A percentile compares a stretch with the other conserved stretches of the same genome.
Evolutionary conservation across 2,329 filamentous ascomycete genomes (phyloP).

Genomic region (Cordyceps sp.): DNA sequence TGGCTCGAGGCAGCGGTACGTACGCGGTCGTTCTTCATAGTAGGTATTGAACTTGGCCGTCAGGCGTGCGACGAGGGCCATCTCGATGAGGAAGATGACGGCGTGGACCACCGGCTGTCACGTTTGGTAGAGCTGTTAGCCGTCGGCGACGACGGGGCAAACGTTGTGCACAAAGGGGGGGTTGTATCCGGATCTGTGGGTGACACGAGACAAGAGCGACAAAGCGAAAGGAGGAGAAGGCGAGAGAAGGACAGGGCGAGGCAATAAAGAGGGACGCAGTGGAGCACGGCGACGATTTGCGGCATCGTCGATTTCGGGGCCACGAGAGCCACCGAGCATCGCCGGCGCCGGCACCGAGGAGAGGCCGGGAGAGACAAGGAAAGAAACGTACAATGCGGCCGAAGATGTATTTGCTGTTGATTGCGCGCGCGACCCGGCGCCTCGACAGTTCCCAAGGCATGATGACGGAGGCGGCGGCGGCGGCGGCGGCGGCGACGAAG

Average conservation of each 20-base stretch:
- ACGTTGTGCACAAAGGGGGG: no score
- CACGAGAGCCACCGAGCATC: not conserved
- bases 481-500: not conserved
- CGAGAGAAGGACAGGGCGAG: not conserved
- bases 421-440: slow-evolving; percentile 44
- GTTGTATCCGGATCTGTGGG: not conserved
- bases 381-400: slow-evolving; percentile 46
- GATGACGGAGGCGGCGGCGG: not conserved
- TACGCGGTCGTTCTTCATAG: slow-evolving; percentile 79
- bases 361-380: not conserved
- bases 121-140: not conserved
- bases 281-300: no score
- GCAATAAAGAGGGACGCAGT: not conserved
- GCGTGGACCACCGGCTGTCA: slow-evolving; percentile 71
- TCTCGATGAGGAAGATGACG: slow-evolving; percentile 73
- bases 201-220: not conserved
- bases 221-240: not conserved
- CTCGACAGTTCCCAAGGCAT: slow-evolving; percentile 44
- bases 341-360: not conserved
- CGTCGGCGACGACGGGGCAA: not conserved
- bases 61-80: slow-evolving; percentile 69
- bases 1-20: slow-evolving; percentile 7
- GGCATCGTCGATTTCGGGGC: no score
- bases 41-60: slow-evolving; percentile 82
- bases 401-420: slow-evolving; percentile 53